Conservation (phyloP, 257 asterid species). For the Ballota nigra region DNA sequence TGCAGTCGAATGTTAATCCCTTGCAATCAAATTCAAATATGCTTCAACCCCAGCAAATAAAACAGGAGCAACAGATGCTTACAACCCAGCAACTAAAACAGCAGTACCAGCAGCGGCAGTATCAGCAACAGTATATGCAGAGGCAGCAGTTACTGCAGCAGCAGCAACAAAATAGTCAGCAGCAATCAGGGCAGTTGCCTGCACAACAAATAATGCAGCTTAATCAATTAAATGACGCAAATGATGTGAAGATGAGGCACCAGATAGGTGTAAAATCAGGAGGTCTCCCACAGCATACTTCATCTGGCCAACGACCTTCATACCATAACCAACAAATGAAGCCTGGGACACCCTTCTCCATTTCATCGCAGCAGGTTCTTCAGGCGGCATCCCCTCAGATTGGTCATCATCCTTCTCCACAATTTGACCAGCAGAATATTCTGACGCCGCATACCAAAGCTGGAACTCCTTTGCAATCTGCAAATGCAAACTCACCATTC, state of each 20-base stretch:
- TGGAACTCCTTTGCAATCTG: constrained; percentile 88
- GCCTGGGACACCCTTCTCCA: constrained; percentile 57
- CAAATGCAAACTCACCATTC: constrained; percentile 75
- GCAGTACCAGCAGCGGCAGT: constrained; percentile 66
- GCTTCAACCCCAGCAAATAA: constrained; percentile 72
- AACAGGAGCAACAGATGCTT: constrained; percentile 77
- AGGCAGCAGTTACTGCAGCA: constrained; percentile 67
- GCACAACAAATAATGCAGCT: constrained; percentile 64
- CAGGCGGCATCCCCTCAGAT: constrained; percentile 81
- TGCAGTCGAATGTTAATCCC: constrained; percentile 62
- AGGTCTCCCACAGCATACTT: constrained; percentile 58
- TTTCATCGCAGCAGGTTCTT: constrained; percentile 77
- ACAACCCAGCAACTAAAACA: constrained; percentile 69
- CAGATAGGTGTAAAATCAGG: constrained; percentile 77
- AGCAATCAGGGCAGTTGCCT: constrained; percentile 55
- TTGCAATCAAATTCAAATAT: constrained; percentile 59
- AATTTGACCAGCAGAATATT: constrained; percentile 74
- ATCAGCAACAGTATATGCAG: constrained; percentile 49
- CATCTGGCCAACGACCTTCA: constrained; percentile 65
- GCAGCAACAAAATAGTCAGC: constrained; percentile 57
- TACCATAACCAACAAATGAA: constrained; percentile 70
- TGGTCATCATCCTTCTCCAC: constrained; percentile 83
- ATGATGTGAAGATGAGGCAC: constrained; percentile 77
- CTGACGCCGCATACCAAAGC: constrained; percentile 53
- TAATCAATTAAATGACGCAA: constrained; percentile 68